These are phyloP conservation scores for Pseudogymnoascus sp. DNA, from an alignment of 2,329 filamentous ascomycete genomes.

Conservation along the genomic window DNA sequence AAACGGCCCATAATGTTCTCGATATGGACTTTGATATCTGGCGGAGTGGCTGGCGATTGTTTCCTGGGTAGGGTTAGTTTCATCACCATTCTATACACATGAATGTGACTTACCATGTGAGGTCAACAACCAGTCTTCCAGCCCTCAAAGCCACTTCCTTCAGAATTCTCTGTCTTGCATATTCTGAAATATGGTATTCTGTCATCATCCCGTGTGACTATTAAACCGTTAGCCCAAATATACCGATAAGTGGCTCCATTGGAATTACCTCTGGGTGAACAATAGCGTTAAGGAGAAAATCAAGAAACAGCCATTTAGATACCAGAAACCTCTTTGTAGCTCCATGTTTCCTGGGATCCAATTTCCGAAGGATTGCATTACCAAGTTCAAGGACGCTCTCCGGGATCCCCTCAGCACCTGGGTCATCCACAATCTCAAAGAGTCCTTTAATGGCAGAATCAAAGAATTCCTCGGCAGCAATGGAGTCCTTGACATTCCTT, in stretches of 20 bases:
- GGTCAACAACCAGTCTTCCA: constrained; percentile 70
- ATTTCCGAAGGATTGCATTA: constrained; percentile 70
- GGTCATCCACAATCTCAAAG: constrained; percentile 79
- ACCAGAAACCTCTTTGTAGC: constrained; percentile 77
- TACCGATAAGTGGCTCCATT: background rate
- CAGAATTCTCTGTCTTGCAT: constrained; percentile 74
- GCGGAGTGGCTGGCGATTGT: constrained; percentile 55
- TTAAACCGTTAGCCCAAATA: constrained; percentile 17
- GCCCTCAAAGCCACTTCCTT: constrained; percentile 74
- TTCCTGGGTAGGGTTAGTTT: constrained; percentile 31
- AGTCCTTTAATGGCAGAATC: constrained; percentile 70
- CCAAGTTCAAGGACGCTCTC: constrained; percentile 77
- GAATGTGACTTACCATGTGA: constrained; percentile 50
- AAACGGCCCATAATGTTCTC: constrained; percentile 64
- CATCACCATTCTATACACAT: constrained; percentile 7
- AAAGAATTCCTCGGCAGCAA: constrained; percentile 83
- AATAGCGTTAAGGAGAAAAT: constrained; percentile 75
- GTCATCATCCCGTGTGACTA: constrained; percentile 61
- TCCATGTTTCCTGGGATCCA: constrained; percentile 64
- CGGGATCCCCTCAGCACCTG: constrained; percentile 77
- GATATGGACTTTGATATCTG: constrained; percentile 58
- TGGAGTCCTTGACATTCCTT: constrained; percentile 70
- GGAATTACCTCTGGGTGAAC: constrained; percentile 75
- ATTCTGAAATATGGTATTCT: constrained; percentile 87
- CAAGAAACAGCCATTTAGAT: constrained; percentile 85